Conservation (phyloP, 2,329 filamentous ascomycete genomes). For the Paecilomyces variotii region DNA sequence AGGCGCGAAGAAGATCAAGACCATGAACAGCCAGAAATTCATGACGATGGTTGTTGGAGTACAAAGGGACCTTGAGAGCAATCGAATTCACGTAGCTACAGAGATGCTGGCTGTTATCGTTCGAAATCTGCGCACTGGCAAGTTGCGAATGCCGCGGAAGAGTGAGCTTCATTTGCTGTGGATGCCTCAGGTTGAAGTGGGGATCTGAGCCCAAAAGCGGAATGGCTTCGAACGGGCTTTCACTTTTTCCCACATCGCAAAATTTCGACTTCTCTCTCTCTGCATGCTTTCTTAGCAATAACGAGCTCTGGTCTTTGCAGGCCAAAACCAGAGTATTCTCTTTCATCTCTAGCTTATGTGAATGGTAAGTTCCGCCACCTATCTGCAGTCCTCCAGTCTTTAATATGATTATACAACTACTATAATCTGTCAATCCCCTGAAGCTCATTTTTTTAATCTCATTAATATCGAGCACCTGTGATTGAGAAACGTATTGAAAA, state of each 20-base stretch:
- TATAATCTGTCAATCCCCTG: slow-evolving; percentile 83
- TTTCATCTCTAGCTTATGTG: neutral
- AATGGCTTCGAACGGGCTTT: neutral
- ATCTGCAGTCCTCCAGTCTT: neutral
- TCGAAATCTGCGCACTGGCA: neutral
- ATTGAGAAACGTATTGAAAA: slow-evolving; percentile 38
- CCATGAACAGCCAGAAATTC: slow-evolving; percentile 27
- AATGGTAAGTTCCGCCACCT: slow-evolving; percentile 1
- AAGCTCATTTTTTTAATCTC: slow-evolving; percentile 40
- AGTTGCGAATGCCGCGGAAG: neutral
- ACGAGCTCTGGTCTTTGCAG: slow-evolving; percentile 7
- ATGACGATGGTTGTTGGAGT: slow-evolving; percentile 13
- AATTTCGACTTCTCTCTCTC: slow-evolving; percentile 3
- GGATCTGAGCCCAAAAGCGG: neutral
- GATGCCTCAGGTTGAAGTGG: neutral
- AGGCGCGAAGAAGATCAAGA: slow-evolving; percentile 31
- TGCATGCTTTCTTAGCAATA: neutral
- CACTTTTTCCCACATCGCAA: slow-evolving; percentile 3
- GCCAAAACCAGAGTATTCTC: slow-evolving; percentile 3
- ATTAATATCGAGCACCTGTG: slow-evolving; percentile 28
- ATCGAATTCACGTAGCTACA: neutral
- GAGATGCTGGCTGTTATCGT: neutral
- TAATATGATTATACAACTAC: slow-evolving; percentile 58
- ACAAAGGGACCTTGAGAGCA: neutral
- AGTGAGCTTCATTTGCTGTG: neutral